Percentiles rank a stretch among this genome's conserved stretches.
Conservation (phyloP, 768 basidiomycete species). For the Exsudoporus frostii region DNA sequence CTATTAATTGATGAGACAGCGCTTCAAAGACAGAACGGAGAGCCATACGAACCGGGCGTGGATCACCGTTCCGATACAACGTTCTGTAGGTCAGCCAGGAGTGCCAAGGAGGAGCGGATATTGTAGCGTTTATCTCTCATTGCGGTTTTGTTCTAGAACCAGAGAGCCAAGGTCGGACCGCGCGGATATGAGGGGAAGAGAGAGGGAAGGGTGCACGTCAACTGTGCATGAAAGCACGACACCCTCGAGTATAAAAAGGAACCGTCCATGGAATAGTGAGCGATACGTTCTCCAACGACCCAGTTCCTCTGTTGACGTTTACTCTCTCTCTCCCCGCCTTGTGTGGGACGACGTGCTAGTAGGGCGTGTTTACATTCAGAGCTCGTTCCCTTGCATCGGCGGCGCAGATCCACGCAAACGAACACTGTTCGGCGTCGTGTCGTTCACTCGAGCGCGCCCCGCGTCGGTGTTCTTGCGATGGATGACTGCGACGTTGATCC, state of each 20-base stretch:
- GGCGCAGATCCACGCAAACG: slow-evolving; percentile 31
- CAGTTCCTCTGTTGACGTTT: not conserved
- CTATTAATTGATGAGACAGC: slow-evolving; percentile 11
- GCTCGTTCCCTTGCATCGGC: slow-evolving; percentile 34
- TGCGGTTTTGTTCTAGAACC: slow-evolving; percentile 1
- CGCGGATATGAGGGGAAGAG: slow-evolving; percentile 4
- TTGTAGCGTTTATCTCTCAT: slow-evolving; percentile 6
- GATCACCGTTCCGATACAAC: slow-evolving; percentile 1
- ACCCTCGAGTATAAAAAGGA: slow-evolving; percentile 17
- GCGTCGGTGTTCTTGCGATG: slow-evolving; percentile 61
- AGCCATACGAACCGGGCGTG: slow-evolving; percentile 14
- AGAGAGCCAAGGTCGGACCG: not conserved
- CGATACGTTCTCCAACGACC: not conserved
- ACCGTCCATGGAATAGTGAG: slow-evolving; percentile 10
- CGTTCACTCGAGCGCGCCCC: slow-evolving; percentile 25
- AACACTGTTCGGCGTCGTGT: slow-evolving; percentile 25
- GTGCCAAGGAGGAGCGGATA: not conserved
- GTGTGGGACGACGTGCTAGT: slow-evolving; percentile 5
- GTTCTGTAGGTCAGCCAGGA: not conserved
- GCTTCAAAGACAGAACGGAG: not conserved
- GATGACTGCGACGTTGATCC: slow-evolving; percentile 72
- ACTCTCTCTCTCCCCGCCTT: not conserved
- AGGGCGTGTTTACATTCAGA: slow-evolving; percentile 3
- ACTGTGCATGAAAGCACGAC: not conserved
- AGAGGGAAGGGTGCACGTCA: too few species aligned